Conservation (phyloP, 768 basidiomycete genomes). For the Russula emetica region DNA sequence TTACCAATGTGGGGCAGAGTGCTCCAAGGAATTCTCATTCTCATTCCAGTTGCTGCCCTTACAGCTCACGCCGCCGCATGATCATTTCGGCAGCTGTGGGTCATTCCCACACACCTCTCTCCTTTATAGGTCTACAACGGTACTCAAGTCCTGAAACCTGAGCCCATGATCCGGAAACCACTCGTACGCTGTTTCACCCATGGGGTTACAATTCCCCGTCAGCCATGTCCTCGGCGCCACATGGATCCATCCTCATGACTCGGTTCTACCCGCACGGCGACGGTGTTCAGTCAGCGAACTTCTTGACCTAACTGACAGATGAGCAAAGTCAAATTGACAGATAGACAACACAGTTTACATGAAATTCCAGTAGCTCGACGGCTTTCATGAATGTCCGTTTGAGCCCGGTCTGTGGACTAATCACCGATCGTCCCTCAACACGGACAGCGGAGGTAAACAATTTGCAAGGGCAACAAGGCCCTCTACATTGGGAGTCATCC, state of each 20-base stretch:
- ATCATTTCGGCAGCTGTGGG: slow-evolving; percentile 13
- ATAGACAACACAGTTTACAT: background rate
- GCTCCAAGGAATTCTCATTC: slow-evolving; percentile 13
- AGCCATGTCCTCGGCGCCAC: slow-evolving; percentile 8
- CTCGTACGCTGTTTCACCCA: slow-evolving; percentile 7
- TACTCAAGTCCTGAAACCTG: background rate
- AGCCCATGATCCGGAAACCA: background rate
- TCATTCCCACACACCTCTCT: slow-evolving; percentile 6
- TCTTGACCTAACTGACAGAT: background rate
- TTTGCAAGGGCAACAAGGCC: slow-evolving; percentile 6
- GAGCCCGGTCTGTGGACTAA: background rate
- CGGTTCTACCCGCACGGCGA: background rate
- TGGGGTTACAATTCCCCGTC: slow-evolving; percentile 10
- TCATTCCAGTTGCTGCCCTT: slow-evolving; percentile 3
- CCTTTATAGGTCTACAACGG: background rate
- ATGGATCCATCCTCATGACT: background rate
- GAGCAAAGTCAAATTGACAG: slow-evolving; percentile 3
- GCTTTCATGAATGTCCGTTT: background rate
- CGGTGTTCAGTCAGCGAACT: background rate
- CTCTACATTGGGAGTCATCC: background rate
- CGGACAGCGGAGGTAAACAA: slow-evolving; percentile 7
- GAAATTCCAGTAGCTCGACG: background rate
- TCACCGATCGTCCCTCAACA: slow-evolving; percentile 1
- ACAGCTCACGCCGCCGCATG: slow-evolving; percentile 8
- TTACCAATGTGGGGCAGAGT: slow-evolving; percentile 12